Base-by-base conservation (phyloP, 768 basidiomycete species). In the Boletus bicolor region DNA sequence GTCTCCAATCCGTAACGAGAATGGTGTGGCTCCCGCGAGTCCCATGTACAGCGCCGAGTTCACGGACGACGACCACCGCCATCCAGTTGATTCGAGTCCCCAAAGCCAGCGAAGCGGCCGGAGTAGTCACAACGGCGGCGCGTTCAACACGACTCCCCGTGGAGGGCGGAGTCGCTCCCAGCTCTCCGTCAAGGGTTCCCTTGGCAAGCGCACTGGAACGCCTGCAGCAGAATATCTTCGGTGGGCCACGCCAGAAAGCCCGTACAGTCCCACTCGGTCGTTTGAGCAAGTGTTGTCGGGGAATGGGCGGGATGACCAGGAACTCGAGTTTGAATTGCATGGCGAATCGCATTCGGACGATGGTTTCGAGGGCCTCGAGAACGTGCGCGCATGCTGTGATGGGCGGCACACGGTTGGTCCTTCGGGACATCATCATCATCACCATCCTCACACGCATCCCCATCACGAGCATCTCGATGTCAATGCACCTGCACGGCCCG, bases 331-430 rank as follows among this genome's bases (percentile, higher is more conserved):
- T 65, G 91, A 95, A 73, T 75, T 93, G 34, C 86, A 94, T 62
- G 89, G 83, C 19, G 87, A 85, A 19, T 77, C 78, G 21, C 69
- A 81, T 59, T 87, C 84, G 12, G 90, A 91, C 60, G 85, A 85
- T 34, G 91, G 84, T 5, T 98, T 83, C 68, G 95, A 98, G 65
- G 94, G 93, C 0, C 71, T 98, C 52, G 95, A 98, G 75, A 98
- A 98, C 64, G 94, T 98, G 21, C 82, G 96, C 24, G 93, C 89
- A 1, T 93, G 91, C 68, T 93, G 91, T 64, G 90, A 92, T 68
- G 91, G 91, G 19, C 79, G 83, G 49, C 92, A 94, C 71, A 93
- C 91, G 1, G 90, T 94, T 17, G 90, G 91, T 0, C 81, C 79
- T 56, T 75, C 78, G 37, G 79, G 77, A 42, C 79, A 79, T 15